Evolutionary conservation across 2,329 filamentous ascomycete genomes (phyloP), one percentile per base, ranked within the genome.

Genomic region (Aplosporella prunicola): DNA sequence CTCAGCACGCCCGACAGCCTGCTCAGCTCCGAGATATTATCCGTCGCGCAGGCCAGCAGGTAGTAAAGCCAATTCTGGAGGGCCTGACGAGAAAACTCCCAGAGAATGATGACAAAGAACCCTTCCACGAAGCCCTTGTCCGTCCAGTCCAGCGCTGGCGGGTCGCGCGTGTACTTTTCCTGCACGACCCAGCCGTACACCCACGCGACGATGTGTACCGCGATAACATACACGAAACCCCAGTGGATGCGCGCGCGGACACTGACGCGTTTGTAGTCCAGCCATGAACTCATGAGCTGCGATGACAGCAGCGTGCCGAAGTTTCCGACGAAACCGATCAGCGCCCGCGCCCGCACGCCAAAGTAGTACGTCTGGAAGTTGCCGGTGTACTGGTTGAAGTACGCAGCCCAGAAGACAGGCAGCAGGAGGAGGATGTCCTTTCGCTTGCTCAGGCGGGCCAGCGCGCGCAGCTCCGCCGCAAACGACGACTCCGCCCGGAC

Each of bases 41-140:
- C 66, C 0, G 69, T 73, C 56, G 66, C 73, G 5, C 65, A 71
- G 0, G 69, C 67, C 2, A 75, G 53, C 13, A 75, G 54, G 45
- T 73, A 74, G 43, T 74, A 74, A 1, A 74, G 56, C 67, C 68
- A 74, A 37, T 72, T 74, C 48, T 74, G 70, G 14, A 72, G 48
- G 1, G 66, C 57, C 46, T 75, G 70, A 2, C 68, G 58, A 2
- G 69, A 56, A 44, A 73, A 72, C 49, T 61, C 52, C 68, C 67
- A 70, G 0, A 70, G 55, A 0, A 68, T 50, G 1, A 69, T 43
- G 3, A 69, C 67, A 33, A 69, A 71, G 40, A 69, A 63, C 1
- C 65, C 67, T 39, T 69, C 58, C 0, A 56, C 52, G 13, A 68
- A 71, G 0, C 67, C 67, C 3, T 24, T 16, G 11, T 50, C 47